Evolutionary conservation across 129 eudicot genomes (phyloP).

Genomic region (Dittrichia graveolens): DNA sequence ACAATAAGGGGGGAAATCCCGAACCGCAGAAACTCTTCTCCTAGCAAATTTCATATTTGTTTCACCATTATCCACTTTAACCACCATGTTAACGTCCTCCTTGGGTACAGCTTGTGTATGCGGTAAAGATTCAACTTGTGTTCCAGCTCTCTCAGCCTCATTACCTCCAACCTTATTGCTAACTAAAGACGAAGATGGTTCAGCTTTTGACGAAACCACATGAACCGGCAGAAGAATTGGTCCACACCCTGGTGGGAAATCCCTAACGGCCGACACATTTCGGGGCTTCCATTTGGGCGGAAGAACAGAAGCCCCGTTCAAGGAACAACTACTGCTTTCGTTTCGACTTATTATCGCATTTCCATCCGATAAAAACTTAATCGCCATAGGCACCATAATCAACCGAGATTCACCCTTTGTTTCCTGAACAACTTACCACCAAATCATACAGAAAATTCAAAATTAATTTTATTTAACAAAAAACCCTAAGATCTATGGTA

Average conservation of each 20-base stretch:
- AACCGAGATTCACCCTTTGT: slow-evolving; percentile 14
- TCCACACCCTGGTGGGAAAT: slow-evolving; percentile 71
- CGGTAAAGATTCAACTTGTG: slow-evolving; percentile 8
- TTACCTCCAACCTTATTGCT: slow-evolving; percentile 8
- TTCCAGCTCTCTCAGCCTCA: slow-evolving; percentile 4
- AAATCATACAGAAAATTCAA: slow-evolving; percentile 13
- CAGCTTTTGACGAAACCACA: slow-evolving; percentile 19
- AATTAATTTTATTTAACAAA: no score
- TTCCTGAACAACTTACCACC: slow-evolving; percentile 21
- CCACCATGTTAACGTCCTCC: slow-evolving; percentile 21
- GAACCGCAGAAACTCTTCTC: slow-evolving; percentile 70
- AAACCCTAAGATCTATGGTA: slow-evolving; percentile 19
- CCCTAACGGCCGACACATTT: slow-evolving; percentile 62
- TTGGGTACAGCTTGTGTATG: slow-evolving; percentile 3
- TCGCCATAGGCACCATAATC: slow-evolving; percentile 44
- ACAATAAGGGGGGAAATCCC: slow-evolving; percentile 87
- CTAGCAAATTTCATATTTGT: slow-evolving; percentile 40
- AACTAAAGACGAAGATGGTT: background rate
- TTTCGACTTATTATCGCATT: slow-evolving; percentile 33
- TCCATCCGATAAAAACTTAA: slow-evolving; percentile 29
- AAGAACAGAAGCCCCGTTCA: slow-evolving; percentile 20
- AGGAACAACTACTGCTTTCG: slow-evolving; percentile 43
- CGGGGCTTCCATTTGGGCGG: slow-evolving; percentile 55
- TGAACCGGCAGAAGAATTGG: slow-evolving; percentile 27
- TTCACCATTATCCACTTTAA: slow-evolving; percentile 23